Evolutionary conservation across 768 basidiomycete genomes (phyloP).

Genomic region (Collybia sordida): DNA sequence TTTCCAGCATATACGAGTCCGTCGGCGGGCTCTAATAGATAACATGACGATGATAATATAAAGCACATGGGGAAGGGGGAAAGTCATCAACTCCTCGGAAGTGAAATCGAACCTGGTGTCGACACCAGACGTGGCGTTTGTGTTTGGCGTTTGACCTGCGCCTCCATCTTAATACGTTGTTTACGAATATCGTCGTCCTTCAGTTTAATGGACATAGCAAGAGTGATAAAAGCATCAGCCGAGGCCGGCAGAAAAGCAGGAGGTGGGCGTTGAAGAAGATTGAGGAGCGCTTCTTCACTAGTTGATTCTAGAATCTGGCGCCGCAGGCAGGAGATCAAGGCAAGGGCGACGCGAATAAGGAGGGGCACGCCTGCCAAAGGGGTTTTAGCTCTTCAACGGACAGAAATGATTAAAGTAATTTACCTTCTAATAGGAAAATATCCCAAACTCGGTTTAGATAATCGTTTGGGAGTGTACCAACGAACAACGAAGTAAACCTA

Average conservation of each 20-base stretch:
- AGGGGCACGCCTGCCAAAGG: conserved; percentile 58
- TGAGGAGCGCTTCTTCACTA: conserved; percentile 46
- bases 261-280: conserved; percentile 51
- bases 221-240: conserved; percentile 62
- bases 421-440: conserved; percentile 80
- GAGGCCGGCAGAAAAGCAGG: conserved; percentile 52
- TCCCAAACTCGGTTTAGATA: conserved; percentile 81
- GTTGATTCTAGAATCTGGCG: conserved; percentile 54
- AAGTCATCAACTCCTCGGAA: conserved; percentile 16
- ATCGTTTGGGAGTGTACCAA: conserved; percentile 60
- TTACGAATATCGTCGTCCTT: conserved; percentile 82
- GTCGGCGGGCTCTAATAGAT: too few species aligned
- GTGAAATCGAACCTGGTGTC: conserved; percentile 21
- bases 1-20: too few species aligned
- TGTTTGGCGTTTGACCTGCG: conserved; percentile 64
- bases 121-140: conserved; percentile 33
- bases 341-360: conserved; percentile 73
- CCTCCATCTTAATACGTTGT: conserved; percentile 72
- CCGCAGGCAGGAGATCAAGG: conserved; percentile 59
- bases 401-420: conserved; percentile 3
- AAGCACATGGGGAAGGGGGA: too few species aligned
- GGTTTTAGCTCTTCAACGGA: background rate
- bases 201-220: conserved; percentile 63
- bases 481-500: conserved; percentile 78
- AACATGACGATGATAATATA: too few species aligned